phyloP scores from a whole-genome alignment of 1,284 basidiomycete genomes.

The Leccinum pachyderme region DNA sequence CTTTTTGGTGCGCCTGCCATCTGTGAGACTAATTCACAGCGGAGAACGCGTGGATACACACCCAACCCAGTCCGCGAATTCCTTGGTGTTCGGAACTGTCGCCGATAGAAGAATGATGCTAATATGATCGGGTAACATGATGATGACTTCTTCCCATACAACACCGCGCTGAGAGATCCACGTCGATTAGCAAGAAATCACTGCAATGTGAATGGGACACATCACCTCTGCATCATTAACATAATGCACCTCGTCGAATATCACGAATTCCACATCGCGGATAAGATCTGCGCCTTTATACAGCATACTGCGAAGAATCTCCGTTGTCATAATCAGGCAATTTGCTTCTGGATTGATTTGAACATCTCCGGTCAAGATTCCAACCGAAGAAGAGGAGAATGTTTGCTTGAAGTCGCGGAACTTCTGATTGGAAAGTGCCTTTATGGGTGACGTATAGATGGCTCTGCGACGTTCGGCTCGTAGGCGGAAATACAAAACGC shows the following conservation, averaged over 20 bases:
- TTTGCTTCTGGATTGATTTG: constrained; percentile 99
- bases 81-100: constrained; percentile 97
- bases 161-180: constrained; percentile 78
- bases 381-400: constrained; percentile 89
- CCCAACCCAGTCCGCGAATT: constrained; percentile 99
- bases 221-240: constrained; percentile 97
- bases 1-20: constrained; percentile 89
- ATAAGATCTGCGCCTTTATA: constrained; percentile 99
- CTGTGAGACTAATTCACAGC: constrained; percentile 2
- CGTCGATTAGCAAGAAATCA: constrained; percentile 12
- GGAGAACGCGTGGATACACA: constrained; percentile 40
- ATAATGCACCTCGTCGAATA: constrained; percentile 99
- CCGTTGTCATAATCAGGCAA: constrained; percentile 99
- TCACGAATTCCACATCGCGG: constrained; percentile 98
- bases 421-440: constrained; percentile 98
- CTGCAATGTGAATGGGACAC: constrained; percentile 7
- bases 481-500: constrained; percentile 11
- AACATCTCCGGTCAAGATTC: constrained; percentile 97
- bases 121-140: constrained; percentile 97
- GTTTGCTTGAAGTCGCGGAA: constrained; percentile 99
- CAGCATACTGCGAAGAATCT: constrained; percentile 97
- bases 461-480: constrained; percentile 53
- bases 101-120: constrained; percentile 96
- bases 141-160: constrained; percentile 99
- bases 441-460: constrained; percentile 99